Conservation (phyloP, 1,139 yeast genomes). For the Blastobotrys aristatus region DNA sequence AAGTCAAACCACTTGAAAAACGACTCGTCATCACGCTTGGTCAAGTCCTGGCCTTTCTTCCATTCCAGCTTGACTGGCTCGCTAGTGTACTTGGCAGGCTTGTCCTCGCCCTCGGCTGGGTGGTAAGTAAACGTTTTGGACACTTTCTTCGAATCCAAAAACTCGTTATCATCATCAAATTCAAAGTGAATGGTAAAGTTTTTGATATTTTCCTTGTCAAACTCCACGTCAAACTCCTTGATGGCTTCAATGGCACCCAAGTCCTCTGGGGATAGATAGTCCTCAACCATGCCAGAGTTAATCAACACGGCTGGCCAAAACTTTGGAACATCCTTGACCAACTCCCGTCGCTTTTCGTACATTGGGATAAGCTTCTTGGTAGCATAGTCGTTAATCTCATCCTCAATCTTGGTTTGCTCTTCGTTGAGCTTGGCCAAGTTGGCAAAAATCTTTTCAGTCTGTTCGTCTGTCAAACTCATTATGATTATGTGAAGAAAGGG, state of each 20-base stretch:
- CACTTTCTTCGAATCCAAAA: constrained; percentile 25
- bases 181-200: constrained; percentile 32
- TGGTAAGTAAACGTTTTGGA: constrained; percentile 28
- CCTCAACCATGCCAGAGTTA: constrained; percentile 29
- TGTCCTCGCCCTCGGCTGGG: constrained; percentile 21
- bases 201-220: constrained; percentile 30
- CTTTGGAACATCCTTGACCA: constrained; percentile 29
- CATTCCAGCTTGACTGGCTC: constrained; percentile 33
- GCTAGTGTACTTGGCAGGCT: constrained; percentile 24
- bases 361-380: constrained; percentile 32
- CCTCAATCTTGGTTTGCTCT: constrained; percentile 39
- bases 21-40: constrained; percentile 23
- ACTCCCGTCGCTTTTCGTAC: constrained; percentile 33
- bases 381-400: constrained; percentile 26
- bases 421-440: constrained; percentile 46
- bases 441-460: constrained; percentile 10
- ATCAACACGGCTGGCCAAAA: constrained; percentile 39
- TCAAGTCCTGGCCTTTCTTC: constrained; percentile 36
- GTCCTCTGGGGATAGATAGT: constrained; percentile 33
- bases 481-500: no score
- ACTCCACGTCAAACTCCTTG: constrained; percentile 31
- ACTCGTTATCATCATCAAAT: constrained; percentile 34
- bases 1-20: constrained; percentile 38
- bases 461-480: neutral
- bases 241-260: constrained; percentile 29